phyloP scores from a whole-genome alignment of 768 basidiomycete species.

The Trametes gibbosa region DNA sequence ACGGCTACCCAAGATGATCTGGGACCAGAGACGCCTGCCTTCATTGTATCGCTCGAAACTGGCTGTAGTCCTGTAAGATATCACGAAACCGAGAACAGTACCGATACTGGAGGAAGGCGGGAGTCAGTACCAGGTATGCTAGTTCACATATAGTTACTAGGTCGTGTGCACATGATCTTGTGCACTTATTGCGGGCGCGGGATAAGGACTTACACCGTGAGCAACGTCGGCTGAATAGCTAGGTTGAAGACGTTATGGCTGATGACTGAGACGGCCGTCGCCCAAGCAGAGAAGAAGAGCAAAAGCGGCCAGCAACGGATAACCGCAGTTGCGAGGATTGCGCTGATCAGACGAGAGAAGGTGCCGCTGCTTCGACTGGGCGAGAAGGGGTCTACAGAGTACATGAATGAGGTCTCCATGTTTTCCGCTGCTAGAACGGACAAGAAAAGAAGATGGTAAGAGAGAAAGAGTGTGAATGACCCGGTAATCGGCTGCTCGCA shows the following conservation, averaged over 20 bases:
- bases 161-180: not conserved
- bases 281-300: slow-evolving; percentile 62
- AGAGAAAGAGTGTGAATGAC: not conserved
- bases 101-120: slow-evolving; percentile 40
- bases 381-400: slow-evolving; percentile 23
- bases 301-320: slow-evolving; percentile 69
- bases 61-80: slow-evolving; percentile 69
- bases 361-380: not conserved
- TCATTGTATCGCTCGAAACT: slow-evolving; percentile 79
- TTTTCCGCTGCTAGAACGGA: not conserved
- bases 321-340: slow-evolving; percentile 39
- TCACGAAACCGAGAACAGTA: slow-evolving; percentile 73
- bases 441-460: not conserved
- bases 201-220: slow-evolving; percentile 56
- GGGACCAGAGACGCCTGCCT: slow-evolving; percentile 65
- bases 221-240: slow-evolving; percentile 49
- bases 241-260: slow-evolving; percentile 45
- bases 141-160: no score
- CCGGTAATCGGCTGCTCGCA: not conserved
- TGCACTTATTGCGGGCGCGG: not conserved
- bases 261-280: slow-evolving; percentile 53
- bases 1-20: slow-evolving; percentile 55
- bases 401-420: slow-evolving; percentile 21
- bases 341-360: slow-evolving; percentile 24
- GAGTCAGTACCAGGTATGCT: slow-evolving; percentile 13